These are phyloP conservation scores for Phylloporus rhodoxanthus DNA, from an alignment of 768 basidiomycete genomes.

Conservation along the genomic window DNA sequence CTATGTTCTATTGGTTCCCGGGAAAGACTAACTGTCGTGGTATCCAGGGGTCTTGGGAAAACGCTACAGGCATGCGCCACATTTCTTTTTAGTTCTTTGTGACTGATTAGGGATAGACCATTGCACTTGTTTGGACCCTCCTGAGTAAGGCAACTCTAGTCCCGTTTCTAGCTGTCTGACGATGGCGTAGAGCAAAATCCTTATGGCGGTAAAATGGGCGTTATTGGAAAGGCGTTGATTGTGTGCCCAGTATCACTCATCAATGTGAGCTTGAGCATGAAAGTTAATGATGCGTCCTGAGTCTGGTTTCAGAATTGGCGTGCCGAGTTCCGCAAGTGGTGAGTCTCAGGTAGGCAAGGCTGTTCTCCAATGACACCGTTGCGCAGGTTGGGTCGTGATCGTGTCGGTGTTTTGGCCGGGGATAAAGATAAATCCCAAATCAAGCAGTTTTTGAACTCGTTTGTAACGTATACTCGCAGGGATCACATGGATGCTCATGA, in stretches of 20 bases:
- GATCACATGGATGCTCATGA: not conserved
- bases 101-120: conserved; percentile 45
- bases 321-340: conserved; percentile 94
- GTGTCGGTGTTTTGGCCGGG: conserved; percentile 53
- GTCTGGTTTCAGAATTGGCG: conserved; percentile 73
- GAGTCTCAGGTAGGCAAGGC: conserved; percentile 26
- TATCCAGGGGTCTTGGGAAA: conserved; percentile 90
- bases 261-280: conserved; percentile 45
- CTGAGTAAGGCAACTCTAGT: conserved; percentile 56
- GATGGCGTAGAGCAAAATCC: conserved; percentile 69
- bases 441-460: conserved; percentile 73
- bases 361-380: not conserved
- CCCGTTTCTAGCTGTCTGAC: not conserved
- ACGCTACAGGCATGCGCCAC: conserved; percentile 59
- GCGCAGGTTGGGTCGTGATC: conserved; percentile 49
- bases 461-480: conserved; percentile 20
- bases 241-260: conserved; percentile 92
- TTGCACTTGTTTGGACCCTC: conserved; percentile 88
- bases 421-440: conserved; percentile 53
- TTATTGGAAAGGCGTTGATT: conserved; percentile 77
- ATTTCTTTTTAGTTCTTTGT: not conserved
- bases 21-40: conserved; percentile 9
- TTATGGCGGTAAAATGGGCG: conserved; percentile 49
- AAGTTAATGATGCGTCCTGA: not conserved
- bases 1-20: not conserved